Percentiles rank a stretch among this genome's conserved stretches.
Evolutionary conservation across 768 basidiomycete genomes (phyloP).

Genomic region (Termitomyces heimii): DNA sequence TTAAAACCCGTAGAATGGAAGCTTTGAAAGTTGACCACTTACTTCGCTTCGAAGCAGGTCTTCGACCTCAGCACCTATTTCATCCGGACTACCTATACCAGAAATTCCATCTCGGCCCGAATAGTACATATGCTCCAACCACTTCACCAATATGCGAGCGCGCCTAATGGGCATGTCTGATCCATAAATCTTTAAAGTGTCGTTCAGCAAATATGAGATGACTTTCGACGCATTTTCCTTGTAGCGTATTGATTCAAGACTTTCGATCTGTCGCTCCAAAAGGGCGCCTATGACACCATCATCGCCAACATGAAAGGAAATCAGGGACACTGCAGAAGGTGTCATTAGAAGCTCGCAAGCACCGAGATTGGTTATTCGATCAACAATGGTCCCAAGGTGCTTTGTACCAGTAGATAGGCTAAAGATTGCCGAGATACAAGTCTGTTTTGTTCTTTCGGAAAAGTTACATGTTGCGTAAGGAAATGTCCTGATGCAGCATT

Average conservation of each 20-base stretch:
- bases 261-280: slow-evolving; percentile 55
- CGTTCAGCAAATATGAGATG: slow-evolving; percentile 36
- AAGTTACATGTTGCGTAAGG: slow-evolving; percentile 44
- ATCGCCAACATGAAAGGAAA: slow-evolving; percentile 16
- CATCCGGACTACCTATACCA: slow-evolving; percentile 24
- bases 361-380: slow-evolving; percentile 61
- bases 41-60: slow-evolving; percentile 38
- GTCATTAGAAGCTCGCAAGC: slow-evolving; percentile 59
- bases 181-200: slow-evolving; percentile 45
- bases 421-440: slow-evolving; percentile 29
- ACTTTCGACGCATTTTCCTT: slow-evolving; percentile 48
- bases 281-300: slow-evolving; percentile 42
- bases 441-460: slow-evolving; percentile 22
- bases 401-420: slow-evolving; percentile 35
- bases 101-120: slow-evolving; percentile 16
- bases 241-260: slow-evolving; percentile 48
- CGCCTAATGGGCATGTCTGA: slow-evolving; percentile 50
- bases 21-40: slow-evolving; percentile 2
- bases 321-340: slow-evolving; percentile 44
- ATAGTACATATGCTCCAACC: slow-evolving; percentile 48
- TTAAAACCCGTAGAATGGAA: not conserved
- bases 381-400: slow-evolving; percentile 56
- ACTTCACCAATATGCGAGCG: slow-evolving; percentile 48
- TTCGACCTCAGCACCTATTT: slow-evolving; percentile 36
- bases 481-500: slow-evolving; percentile 44